Evolutionary conservation across 148 eudicot species (phyloP), one percentile per base, ranked within the genome.

Genomic region (Vaccinium corymbosum): DNA sequence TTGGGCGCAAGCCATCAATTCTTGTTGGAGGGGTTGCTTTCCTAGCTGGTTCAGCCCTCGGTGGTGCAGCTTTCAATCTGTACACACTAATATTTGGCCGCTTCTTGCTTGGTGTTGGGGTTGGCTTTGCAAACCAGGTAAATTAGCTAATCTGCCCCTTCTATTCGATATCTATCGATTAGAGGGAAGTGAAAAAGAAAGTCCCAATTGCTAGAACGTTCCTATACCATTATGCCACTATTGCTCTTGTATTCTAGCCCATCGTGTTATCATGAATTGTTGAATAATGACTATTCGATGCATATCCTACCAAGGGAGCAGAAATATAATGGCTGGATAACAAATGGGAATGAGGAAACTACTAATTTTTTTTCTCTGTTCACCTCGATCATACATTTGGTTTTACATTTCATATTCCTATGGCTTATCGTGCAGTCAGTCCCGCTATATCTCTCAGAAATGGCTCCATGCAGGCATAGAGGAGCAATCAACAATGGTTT

Each of bases 1-100:
- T 86, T 82, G 90, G 90, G 19, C 90, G 88, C 53, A 88, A 86
- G 79, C 84, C 83, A 42, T 88, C 90, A 2, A 86, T 88, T 48
- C 81, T 79, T 48, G 70, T 27, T 9, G 81, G 70, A 35, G 71
- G 81, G 6, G 29, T 48, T 17, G 51, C 81, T 17, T 56, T 57
- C 81, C 71, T 79, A 22, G 59, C 70, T 5, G 81, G 81, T 3
- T 64, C 68, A 38, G 81, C 51, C 14, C 68, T 79, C 2, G 70
- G 71, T 14, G 70, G 81, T 11, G 68, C 51, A 32, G 81, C 81
- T 38, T 38, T 79, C 38, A 79, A 79, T 57, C 22, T 79, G 25
- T 57, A n/a, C 49, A 57, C 62, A 7, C 38, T 88, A 17, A 57
- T 79, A 57, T 9, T 79, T 79, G 75, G 85, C 35, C 87, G 82